Evolutionary conservation across 2,329 filamentous ascomycete species (phyloP).

Genomic region (Keithomyces neogunnii): DNA sequence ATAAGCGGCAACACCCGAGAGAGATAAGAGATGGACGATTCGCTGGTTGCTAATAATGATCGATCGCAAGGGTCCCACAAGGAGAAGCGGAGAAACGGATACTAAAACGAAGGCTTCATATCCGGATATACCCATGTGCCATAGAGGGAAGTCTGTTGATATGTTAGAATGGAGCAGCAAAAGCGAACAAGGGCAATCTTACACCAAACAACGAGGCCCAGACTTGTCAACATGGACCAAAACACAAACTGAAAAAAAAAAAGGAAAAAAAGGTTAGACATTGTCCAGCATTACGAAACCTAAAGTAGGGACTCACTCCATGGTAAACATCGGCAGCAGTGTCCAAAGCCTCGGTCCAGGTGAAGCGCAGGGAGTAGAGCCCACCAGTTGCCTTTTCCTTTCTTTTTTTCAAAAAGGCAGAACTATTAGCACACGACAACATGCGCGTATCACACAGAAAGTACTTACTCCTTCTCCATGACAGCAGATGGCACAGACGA

Average conservation of each 20-base stretch:
- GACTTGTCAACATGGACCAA: constrained; percentile 87
- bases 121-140: constrained; percentile 98
- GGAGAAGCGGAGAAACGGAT: constrained; percentile 71
- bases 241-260: constrained; percentile 80
- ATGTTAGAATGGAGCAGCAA: neutral
- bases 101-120: constrained; percentile 86
- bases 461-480: constrained; percentile 66
- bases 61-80: constrained; percentile 62
- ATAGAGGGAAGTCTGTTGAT: constrained; percentile 75
- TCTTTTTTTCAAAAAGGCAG: constrained; percentile 31
- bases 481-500: constrained; percentile 39
- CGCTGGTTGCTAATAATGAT: constrained; percentile 62
- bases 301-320: constrained; percentile 52
- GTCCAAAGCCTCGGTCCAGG: constrained; percentile 67
- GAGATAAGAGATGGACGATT: constrained; percentile 65
- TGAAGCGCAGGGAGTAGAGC: constrained; percentile 63
- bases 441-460: neutral
- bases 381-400: constrained; percentile 67
- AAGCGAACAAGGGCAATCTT: constrained; percentile 32
- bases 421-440: constrained; percentile 13
- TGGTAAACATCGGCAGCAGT: constrained; percentile 84
- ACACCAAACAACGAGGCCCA: constrained; percentile 91
- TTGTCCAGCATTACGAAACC: neutral
- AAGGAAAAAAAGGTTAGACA: constrained; percentile 46
- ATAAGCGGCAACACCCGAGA: constrained; percentile 73